phyloP scores from a whole-genome alignment of 345 rosid genomes.

The Euphorbia peplus region DNA sequence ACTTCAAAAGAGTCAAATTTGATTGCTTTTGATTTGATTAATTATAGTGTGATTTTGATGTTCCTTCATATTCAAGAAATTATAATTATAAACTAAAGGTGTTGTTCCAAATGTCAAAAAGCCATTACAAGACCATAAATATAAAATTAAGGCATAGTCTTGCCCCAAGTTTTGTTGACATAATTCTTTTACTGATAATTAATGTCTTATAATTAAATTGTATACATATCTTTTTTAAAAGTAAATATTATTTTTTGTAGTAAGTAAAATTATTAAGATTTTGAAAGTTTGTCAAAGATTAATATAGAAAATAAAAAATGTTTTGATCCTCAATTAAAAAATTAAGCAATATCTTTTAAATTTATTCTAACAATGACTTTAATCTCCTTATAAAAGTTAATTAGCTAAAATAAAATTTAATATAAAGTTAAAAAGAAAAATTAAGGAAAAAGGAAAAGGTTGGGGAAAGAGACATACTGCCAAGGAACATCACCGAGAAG shows the following conservation, averaged over 20 bases:
- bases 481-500: slow-evolving; percentile 33
- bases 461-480: slow-evolving; percentile 21
- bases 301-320: too few species aligned
- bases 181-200: background rate
- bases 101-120: background rate
- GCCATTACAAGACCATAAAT: background rate
- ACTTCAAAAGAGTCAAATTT: slow-evolving; percentile 3
- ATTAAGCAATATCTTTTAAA: too few species aligned
- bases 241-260: background rate
- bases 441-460: background rate
- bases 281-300: too few species aligned
- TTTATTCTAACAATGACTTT: too few species aligned
- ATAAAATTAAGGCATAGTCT: background rate
- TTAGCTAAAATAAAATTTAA: too few species aligned
- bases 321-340: too few species aligned
- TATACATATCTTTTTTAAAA: background rate
- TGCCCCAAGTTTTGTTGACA: background rate
- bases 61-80: background rate
- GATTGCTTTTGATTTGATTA: slow-evolving; percentile 5
- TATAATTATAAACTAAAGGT: slow-evolving; percentile 4
- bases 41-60: background rate
- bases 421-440: background rate
- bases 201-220: background rate
- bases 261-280: background rate
- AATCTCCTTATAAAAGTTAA: too few species aligned